Conservation (phyloP, 2,329 filamentous ascomycete genomes). For the Gaeumannomyces tritici region DNA sequence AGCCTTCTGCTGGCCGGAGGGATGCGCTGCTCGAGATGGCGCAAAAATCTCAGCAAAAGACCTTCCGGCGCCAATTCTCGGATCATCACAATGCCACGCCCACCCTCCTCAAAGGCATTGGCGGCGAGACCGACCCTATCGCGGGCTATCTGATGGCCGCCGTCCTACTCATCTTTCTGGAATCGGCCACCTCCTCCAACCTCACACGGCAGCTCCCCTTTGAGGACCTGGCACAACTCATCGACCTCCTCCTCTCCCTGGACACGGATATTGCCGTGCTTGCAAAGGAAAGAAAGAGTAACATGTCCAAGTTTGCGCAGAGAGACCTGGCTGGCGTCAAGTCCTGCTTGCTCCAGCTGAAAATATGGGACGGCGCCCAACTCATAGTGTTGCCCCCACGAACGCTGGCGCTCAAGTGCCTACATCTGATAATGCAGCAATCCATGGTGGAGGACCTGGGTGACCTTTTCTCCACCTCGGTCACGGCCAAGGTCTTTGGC, state of each 20-base stretch:
- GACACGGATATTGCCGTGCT: slow-evolving; percentile 48
- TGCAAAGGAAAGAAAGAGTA: slow-evolving; percentile 55
- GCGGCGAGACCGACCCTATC: slow-evolving; percentile 48
- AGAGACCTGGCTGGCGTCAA: slow-evolving; percentile 46
- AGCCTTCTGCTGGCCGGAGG: slow-evolving; percentile 41
- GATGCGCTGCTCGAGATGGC: slow-evolving; percentile 51
- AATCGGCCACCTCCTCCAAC: slow-evolving; percentile 49
- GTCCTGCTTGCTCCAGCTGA: slow-evolving; percentile 36
- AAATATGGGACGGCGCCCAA: slow-evolving; percentile 48
- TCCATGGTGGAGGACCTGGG: slow-evolving; percentile 36
- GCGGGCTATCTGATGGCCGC: slow-evolving; percentile 55
- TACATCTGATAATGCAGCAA: slow-evolving; percentile 48
- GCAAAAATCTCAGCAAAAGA: slow-evolving; percentile 49
- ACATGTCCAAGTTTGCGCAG: slow-evolving; percentile 58
- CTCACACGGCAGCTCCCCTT: slow-evolving; percentile 46
- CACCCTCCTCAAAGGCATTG: slow-evolving; percentile 54
- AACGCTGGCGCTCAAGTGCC: slow-evolving; percentile 50
- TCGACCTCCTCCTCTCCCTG: slow-evolving; percentile 44
- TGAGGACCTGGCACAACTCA: slow-evolving; percentile 42
- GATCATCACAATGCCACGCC: slow-evolving; percentile 62
- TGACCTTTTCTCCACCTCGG: slow-evolving; percentile 36
- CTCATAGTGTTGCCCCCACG: slow-evolving; percentile 45
- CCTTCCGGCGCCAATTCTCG: slow-evolving; percentile 60
- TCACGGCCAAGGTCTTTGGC: slow-evolving; percentile 37
- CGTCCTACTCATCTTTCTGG: slow-evolving; percentile 52